Evolutionary conservation across 345 rosid genomes (phyloP).

Genomic region (Aquilaria yunnanensis): DNA sequence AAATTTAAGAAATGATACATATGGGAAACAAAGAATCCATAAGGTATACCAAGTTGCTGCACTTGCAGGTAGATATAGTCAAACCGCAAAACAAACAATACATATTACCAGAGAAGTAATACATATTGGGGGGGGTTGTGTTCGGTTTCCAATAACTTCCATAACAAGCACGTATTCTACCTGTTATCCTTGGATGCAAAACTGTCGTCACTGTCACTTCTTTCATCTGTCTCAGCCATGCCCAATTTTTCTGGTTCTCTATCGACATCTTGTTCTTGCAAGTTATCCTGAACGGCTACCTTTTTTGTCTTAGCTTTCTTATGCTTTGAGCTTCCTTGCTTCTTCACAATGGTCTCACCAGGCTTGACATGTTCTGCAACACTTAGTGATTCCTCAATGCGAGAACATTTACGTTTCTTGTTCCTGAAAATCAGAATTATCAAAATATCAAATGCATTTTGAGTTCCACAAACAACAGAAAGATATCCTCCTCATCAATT

Average conservation of each 20-base stretch:
- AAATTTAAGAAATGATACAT: too few species aligned
- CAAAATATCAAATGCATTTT: background rate
- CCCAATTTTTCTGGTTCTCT: constrained; percentile 17
- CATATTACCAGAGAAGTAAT: background rate
- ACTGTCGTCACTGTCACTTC: constrained; percentile 17
- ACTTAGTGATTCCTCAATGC: constrained; percentile 31
- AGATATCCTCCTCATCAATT: background rate
- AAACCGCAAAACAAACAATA: background rate
- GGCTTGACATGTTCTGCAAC: constrained; percentile 16
- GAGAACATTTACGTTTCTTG: constrained; percentile 53
- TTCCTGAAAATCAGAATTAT: constrained; percentile 34
- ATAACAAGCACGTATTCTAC: constrained; percentile 25
- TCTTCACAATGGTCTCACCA: constrained; percentile 10
- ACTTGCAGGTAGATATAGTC: background rate
- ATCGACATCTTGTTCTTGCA: constrained; percentile 16
- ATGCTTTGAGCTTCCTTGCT: constrained; percentile 22
- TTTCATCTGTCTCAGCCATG: constrained; percentile 21
- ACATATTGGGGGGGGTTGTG: too few species aligned
- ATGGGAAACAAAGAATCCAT: background rate
- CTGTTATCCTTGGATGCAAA: constrained; percentile 18
- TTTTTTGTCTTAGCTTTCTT: background rate
- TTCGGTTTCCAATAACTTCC: background rate
- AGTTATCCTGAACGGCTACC: constrained; percentile 21
- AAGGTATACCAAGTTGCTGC: background rate
- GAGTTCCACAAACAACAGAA: background rate